These are phyloP conservation scores for Medakamo hakoo DNA, from an alignment of 139 green algal species.

Conservation along the genomic window DNA sequence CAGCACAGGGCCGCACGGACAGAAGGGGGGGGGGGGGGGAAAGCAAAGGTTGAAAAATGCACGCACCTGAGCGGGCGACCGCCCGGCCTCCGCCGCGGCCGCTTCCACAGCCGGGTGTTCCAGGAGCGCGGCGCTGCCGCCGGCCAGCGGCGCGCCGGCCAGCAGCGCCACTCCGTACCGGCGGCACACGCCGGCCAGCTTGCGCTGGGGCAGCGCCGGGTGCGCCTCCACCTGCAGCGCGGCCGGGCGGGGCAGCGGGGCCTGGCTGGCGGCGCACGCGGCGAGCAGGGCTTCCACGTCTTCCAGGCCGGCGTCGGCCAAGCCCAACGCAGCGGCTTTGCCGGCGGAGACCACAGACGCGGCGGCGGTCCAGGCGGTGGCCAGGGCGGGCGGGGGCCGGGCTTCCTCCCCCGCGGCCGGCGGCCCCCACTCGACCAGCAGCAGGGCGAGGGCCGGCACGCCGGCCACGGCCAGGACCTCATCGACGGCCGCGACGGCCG, in stretches of 20 bases:
- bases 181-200: neutral
- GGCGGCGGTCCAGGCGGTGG: neutral
- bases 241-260: neutral
- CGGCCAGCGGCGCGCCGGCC: neutral
- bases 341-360: neutral
- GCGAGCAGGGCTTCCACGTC: neutral
- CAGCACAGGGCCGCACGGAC: neutral
- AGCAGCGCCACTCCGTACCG: neutral
- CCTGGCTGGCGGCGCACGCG: too few relatives aligned
- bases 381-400: too few relatives aligned
- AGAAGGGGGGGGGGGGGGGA: neutral
- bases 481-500: neutral
- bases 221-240: neutral
- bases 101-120: neutral
- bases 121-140: neutral
- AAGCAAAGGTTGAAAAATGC: neutral
- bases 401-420: neutral
- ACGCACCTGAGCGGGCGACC: neutral
- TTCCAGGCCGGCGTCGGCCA: neutral
- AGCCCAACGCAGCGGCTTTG: neutral
- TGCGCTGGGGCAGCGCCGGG: neutral
- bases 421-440: neutral
- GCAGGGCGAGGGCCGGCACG: neutral
- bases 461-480: neutral
- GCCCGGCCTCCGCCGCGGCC: too few relatives aligned